These are phyloP conservation scores for Tolypocladium ophioglossoides DNA, from an alignment of 2,329 filamentous ascomycete species.

Conservation along the genomic window DNA sequence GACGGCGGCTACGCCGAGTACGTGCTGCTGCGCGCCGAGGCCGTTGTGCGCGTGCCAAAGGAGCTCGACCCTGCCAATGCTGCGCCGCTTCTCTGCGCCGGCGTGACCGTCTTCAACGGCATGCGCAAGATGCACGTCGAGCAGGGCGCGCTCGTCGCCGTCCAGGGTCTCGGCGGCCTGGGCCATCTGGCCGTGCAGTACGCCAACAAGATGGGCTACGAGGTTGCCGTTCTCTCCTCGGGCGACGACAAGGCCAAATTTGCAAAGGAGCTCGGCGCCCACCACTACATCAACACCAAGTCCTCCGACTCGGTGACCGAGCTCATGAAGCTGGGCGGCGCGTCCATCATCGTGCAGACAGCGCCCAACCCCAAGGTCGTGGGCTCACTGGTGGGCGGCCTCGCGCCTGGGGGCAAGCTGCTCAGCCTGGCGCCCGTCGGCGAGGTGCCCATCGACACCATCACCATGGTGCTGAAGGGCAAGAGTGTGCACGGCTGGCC, in stretches of 20 bases:
- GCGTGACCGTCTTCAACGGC: constrained; percentile 52
- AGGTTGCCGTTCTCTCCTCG: constrained; percentile 56
- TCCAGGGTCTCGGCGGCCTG: constrained; percentile 64
- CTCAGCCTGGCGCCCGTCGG: constrained; percentile 46
- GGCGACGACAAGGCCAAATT: constrained; percentile 59
- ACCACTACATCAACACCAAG: constrained; percentile 39
- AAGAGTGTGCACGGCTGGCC: constrained; percentile 53
- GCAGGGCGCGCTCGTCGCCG: constrained; percentile 41
- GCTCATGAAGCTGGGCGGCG: constrained; percentile 48
- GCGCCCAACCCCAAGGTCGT: constrained; percentile 50
- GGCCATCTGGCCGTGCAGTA: constrained; percentile 73
- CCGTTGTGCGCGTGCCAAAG: constrained; percentile 43
- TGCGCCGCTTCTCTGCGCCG: constrained; percentile 53
- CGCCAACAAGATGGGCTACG: constrained; percentile 65
- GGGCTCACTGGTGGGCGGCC: constrained; percentile 38
- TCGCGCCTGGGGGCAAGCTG: constrained; percentile 45
- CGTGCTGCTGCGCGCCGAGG: constrained; percentile 47
- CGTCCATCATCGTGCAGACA: constrained; percentile 50
- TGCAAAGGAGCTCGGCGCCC: constrained; percentile 36
- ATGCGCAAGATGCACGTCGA: constrained; percentile 43
- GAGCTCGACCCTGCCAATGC: constrained; percentile 40
- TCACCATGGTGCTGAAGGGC: constrained; percentile 34
- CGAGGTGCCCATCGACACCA: constrained; percentile 31
- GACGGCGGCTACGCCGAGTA: constrained; percentile 63
- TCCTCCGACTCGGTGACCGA: constrained; percentile 35